Percentiles rank a stretch among this genome's conserved stretches.
phyloP scores from a whole-genome alignment of 352 stramenopile species.

The Globisporangium mamillatum region DNA sequence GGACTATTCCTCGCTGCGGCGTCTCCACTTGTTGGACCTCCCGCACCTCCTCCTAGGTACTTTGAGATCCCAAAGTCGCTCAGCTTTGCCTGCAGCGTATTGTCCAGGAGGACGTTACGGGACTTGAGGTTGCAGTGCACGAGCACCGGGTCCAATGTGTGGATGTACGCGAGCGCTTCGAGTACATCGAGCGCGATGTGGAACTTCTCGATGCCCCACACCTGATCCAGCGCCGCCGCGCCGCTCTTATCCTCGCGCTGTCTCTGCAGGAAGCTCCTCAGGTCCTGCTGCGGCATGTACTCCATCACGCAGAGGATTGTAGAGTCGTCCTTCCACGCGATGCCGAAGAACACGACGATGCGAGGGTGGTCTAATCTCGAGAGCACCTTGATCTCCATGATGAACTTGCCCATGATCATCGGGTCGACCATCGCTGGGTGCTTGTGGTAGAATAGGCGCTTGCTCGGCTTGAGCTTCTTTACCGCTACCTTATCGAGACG shows the following conservation, averaged over 20 bases:
- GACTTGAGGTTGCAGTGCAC: conserved; percentile 32
- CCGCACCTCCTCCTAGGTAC: conserved; percentile 6
- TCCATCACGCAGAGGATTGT: conserved; percentile 42
- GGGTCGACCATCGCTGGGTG: conserved; percentile 24
- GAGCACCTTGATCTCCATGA: conserved; percentile 50
- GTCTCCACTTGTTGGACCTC: background rate
- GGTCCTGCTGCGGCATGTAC: conserved; percentile 42
- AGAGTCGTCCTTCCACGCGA: conserved; percentile 32
- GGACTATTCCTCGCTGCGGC: background rate
- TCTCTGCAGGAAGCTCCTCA: conserved; percentile 23
- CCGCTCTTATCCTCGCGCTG: conserved; percentile 8
- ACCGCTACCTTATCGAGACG: conserved; percentile 35
- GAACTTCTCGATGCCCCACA: conserved; percentile 35
- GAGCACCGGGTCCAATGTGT: conserved; percentile 24
- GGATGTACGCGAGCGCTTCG: conserved; percentile 35
- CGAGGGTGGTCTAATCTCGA: conserved; percentile 47
- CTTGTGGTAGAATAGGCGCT: conserved; percentile 22
- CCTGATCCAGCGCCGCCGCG: background rate
- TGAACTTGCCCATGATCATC: conserved; percentile 36
- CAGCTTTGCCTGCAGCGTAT: conserved; percentile 24
- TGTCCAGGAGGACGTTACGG: conserved; percentile 23
- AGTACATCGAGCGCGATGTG: conserved; percentile 44
- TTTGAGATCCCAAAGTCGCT: conserved; percentile 29
- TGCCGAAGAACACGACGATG: conserved; percentile 50
- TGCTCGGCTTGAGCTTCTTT: conserved; percentile 33